These are phyloP conservation scores for Aegilops tauschii DNA, from an alignment of 176 grass and related monocot genomes.

Conservation along the genomic window DNA sequence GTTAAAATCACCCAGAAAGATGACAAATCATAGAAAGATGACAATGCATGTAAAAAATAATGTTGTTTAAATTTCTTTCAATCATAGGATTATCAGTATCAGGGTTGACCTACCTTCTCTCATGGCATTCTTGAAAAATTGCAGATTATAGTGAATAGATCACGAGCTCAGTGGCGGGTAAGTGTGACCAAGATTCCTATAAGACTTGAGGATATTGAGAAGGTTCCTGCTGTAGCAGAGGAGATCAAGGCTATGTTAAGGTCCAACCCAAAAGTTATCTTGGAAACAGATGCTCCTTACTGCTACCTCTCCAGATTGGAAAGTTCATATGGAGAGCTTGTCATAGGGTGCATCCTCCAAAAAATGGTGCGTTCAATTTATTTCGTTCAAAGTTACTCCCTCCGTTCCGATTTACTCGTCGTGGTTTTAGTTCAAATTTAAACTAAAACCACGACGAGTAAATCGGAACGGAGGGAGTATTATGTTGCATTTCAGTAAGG, in stretches of 20 bases:
- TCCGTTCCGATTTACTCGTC: no score
- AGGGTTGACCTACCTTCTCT: not conserved
- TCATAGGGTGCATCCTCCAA: slow-evolving; percentile 76
- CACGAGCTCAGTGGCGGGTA: slow-evolving; percentile 67
- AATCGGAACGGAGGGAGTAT: not conserved
- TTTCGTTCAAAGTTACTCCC: not conserved
- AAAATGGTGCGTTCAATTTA: slow-evolving; percentile 59
- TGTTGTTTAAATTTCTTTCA: not conserved
- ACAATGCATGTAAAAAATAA: not conserved
- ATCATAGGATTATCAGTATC: not conserved
- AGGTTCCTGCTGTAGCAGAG: slow-evolving; percentile 59
- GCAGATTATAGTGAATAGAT: slow-evolving; percentile 96
- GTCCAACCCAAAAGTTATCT: slow-evolving; percentile 64
- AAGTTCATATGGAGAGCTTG: slow-evolving; percentile 73
- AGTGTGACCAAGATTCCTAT: slow-evolving; percentile 74
- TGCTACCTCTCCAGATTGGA: slow-evolving; percentile 83
- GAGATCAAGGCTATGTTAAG: slow-evolving; percentile 67
- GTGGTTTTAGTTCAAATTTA: no score
- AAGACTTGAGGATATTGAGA: slow-evolving; percentile 73
- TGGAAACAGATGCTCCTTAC: slow-evolving; percentile 66
- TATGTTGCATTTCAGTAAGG: not conserved
- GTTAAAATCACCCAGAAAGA: slow-evolving; percentile 6
- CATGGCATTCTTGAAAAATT: slow-evolving; percentile 34
- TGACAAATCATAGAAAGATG: not conserved
- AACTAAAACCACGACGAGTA: no score